Percentiles rank a stretch among this genome's conserved stretches.
Evolutionary conservation across 2,329 filamentous ascomycete species (phyloP).

Genomic region (Cordyceps sp.): DNA sequence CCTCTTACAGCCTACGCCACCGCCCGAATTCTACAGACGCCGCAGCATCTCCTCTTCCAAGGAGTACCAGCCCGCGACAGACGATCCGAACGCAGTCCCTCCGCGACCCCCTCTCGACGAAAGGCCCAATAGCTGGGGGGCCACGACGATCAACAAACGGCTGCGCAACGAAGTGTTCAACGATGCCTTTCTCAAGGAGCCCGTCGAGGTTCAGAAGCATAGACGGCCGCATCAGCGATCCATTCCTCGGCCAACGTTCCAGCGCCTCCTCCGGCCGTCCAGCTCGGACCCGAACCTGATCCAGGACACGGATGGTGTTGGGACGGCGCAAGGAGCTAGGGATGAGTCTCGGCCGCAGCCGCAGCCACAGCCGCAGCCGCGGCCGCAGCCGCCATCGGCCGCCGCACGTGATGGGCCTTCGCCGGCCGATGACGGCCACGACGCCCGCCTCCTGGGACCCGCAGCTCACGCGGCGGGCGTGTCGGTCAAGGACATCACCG

Average conservation of each 20-base stretch:
- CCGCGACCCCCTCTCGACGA: conserved; percentile 29
- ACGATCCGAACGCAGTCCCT: neutral
- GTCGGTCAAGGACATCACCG: conserved; percentile 37
- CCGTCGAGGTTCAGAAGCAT: conserved; percentile 65
- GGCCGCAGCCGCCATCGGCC: neutral
- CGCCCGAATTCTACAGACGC: conserved; percentile 14
- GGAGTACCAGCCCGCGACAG: conserved; percentile 4
- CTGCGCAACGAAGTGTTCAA: conserved; percentile 83
- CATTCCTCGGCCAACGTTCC: conserved; percentile 36
- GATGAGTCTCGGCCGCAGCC: neutral
- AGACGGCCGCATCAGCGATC: conserved; percentile 53
- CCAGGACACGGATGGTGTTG: neutral
- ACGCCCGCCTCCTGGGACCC: no score
- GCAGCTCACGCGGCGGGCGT: no score
- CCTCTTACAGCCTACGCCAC: conserved; percentile 48
- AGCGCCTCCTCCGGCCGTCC: conserved; percentile 25
- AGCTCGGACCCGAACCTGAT: conserved; percentile 26
- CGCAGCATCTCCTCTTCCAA: conserved; percentile 16
- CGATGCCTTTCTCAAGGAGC: conserved; percentile 75
- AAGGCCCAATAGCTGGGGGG: conserved; percentile 62
- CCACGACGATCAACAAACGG: conserved; percentile 77
- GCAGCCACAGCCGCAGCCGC: no score
- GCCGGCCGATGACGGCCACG: no score
- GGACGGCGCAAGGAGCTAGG: no score
- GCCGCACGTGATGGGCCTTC: neutral